Conservation (phyloP, 331 rosid genomes). For the Acacia concinna region DNA sequence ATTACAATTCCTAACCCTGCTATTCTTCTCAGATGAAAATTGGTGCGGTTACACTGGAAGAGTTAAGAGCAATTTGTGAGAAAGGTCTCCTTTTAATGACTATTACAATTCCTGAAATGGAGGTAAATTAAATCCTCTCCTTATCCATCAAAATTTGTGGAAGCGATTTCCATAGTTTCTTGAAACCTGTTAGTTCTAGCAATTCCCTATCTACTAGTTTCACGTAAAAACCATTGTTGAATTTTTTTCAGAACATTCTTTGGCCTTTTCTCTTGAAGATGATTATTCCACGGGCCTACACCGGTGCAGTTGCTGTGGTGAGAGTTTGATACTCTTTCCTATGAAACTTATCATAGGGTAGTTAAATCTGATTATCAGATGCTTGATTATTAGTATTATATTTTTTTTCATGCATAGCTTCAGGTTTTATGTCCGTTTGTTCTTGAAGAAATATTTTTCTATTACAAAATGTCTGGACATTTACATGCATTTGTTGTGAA, state of each 20-base stretch:
- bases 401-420: slow-evolving; percentile 10
- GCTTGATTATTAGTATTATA: slow-evolving; percentile 12
- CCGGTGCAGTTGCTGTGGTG: slow-evolving; percentile 89
- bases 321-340: slow-evolving; percentile 26
- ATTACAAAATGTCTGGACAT: background rate
- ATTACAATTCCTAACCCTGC: background rate
- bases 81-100: slow-evolving; percentile 93
- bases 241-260: slow-evolving; percentile 74
- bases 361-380: slow-evolving; percentile 14
- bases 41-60: slow-evolving; percentile 59
- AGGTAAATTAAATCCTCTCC: slow-evolving; percentile 54
- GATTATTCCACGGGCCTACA: slow-evolving; percentile 78
- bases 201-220: slow-evolving; percentile 1
- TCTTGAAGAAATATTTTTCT: background rate
- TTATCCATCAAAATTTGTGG: background rate
- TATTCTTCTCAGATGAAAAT: slow-evolving; percentile 63
- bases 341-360: slow-evolving; percentile 12
- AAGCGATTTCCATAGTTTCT: slow-evolving; percentile 24
- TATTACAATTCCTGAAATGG: slow-evolving; percentile 98
- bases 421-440: background rate
- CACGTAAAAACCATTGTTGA: background rate
- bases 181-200: slow-evolving; percentile 3
- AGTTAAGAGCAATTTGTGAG: slow-evolving; percentile 83
- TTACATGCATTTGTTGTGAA: slow-evolving; percentile 12
- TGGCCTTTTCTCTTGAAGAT: slow-evolving; percentile 97